Evolutionary conservation across 2,329 filamentous ascomycete species (phyloP).

Genomic region (Bimuria novae-zelandiae): DNA sequence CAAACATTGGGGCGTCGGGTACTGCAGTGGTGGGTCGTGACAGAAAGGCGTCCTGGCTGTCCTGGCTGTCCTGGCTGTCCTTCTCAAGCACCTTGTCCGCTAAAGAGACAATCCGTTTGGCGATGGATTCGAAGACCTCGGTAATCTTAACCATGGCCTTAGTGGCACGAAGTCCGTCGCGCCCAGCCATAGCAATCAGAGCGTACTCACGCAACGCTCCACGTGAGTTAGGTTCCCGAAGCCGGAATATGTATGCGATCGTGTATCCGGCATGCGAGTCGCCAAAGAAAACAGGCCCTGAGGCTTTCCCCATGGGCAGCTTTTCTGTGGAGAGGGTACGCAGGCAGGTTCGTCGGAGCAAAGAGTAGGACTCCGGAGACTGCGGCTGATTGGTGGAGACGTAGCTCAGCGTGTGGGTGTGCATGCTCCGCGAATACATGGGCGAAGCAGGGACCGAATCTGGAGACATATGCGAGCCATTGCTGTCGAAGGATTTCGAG

Average conservation of each 20-base stretch:
- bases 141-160: constrained; percentile 48
- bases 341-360: constrained; percentile 61
- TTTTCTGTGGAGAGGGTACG: constrained; percentile 62
- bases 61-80: constrained; percentile 37
- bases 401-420: constrained; percentile 62
- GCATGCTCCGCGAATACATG: constrained; percentile 46
- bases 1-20: constrained; percentile 37
- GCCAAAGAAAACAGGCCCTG: constrained; percentile 63
- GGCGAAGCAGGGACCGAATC: constrained; percentile 48
- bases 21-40: constrained; percentile 36
- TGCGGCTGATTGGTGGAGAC: constrained; percentile 62
- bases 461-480: constrained; percentile 34
- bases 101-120: constrained; percentile 54
- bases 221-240: constrained; percentile 62
- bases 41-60: constrained; percentile 26
- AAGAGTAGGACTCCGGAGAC: constrained; percentile 58
- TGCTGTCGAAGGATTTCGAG: constrained; percentile 43
- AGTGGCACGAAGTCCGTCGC: constrained; percentile 58
- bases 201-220: constrained; percentile 62
- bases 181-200: constrained; percentile 60
- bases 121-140: constrained; percentile 58
- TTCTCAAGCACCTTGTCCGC: constrained; percentile 47
- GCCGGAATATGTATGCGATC: constrained; percentile 63
- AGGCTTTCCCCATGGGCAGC: constrained; percentile 60
- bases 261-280: constrained; percentile 61